Base-by-base conservation (phyloP, 306 rosid genomes). In the Crataegus laevigata region DNA sequence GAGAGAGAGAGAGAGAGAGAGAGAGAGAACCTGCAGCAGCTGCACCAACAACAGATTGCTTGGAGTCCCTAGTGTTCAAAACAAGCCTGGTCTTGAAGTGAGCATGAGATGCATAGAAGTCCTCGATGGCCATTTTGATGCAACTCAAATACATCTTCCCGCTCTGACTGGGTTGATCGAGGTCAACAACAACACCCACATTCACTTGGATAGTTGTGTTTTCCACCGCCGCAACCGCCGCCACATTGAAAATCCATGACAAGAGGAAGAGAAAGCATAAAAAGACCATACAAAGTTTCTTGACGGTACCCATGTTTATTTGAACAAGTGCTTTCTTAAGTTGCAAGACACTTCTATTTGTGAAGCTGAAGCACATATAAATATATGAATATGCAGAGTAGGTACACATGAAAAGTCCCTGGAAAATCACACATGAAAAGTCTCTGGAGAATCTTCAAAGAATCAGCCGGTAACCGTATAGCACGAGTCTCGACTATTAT, bases 161-260 rank as follows among this genome's bases (percentile, higher is more conserved):
- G 15, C 36, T 43, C 3, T 1, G 9, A 25, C 1, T 24, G 17
- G 29, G 47, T 28, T 63, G 60, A 2, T 15, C 21, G 52, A 70
- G 29, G 17, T 89, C 82, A 60, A 84, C 72, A 34, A 88, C 55
- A 2, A 63, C 80, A 10, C 93, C 93, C 2, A 81, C 85, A 40
- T 88, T 83, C 26, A 88, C 87, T 15, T 9, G 3, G 3, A 38
- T 58, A 1, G 51, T 19, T 8, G 10, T 43, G 6, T 63, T 81
- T 59, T 81, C 79, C 5, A 4, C 42, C 15, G 24, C 42, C 8
- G 42, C 78, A 60, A 10, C 8, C 40, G 58, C 74, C 65, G 36
- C 11, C 11, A 15, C 15, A 61, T 6, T 14, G 8, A 59, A 52
- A 42, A 18, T n/a, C 12, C 55, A 42, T 22, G 29, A 43, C n/a